These are phyloP conservation scores for Pichia nanzhaoensis DNA, from an alignment of 805 yeast species.

Conservation along the genomic window DNA sequence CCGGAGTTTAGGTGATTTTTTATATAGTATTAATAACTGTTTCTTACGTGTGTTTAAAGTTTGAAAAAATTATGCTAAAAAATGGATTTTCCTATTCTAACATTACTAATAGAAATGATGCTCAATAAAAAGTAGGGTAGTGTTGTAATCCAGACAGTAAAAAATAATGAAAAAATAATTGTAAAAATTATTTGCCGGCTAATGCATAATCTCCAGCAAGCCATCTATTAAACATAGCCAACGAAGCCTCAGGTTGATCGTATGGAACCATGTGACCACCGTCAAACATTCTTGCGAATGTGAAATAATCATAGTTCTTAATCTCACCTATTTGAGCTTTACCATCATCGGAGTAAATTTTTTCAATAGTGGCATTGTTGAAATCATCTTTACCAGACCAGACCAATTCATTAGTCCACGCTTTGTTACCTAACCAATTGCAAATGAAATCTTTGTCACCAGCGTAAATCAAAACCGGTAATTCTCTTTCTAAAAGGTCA, in stretches of 20 bases:
- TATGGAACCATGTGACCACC: constrained; percentile 94
- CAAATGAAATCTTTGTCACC: constrained; percentile 92
- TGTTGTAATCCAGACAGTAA: background rate
- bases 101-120: too few relatives aligned
- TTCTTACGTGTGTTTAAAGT: too few relatives aligned
- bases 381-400: constrained; percentile 46
- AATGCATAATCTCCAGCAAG: constrained; percentile 46
- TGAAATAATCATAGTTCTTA: constrained; percentile 62
- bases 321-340: constrained; percentile 56
- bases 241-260: constrained; percentile 72
- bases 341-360: constrained; percentile 28
- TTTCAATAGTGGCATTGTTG: constrained; percentile 21
- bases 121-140: too few relatives aligned
- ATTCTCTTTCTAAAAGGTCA: constrained; percentile 53
- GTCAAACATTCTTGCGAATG: constrained; percentile 69
- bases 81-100: too few relatives aligned
- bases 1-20: constrained; percentile 37
- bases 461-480: constrained; percentile 86
- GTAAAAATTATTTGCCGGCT: constrained; percentile 19
- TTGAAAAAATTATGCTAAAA: too few relatives aligned
- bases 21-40: too few relatives aligned
- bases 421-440: constrained; percentile 87
- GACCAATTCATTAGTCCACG: constrained; percentile 64
- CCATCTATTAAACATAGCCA: constrained; percentile 73
- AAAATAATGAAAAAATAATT: too few relatives aligned